phyloP scores from a whole-genome alignment of 2,329 filamentous ascomycete genomes.

The Cercospora zeae-maydis region DNA sequence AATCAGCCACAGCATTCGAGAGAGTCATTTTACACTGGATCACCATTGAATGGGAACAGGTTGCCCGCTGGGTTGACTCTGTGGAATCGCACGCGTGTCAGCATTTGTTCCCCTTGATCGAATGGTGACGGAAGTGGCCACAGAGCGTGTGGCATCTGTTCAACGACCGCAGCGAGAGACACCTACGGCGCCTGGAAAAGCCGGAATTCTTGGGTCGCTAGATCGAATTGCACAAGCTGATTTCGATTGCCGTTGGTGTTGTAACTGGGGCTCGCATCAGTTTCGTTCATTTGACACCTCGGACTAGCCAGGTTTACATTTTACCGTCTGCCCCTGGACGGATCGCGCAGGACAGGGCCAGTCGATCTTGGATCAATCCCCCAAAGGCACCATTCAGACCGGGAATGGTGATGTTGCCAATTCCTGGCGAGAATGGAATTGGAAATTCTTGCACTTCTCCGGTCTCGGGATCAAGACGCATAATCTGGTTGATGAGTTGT shows the following conservation, averaged over 20 bases:
- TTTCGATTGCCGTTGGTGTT: conserved; percentile 15
- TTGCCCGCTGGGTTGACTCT: conserved; percentile 23
- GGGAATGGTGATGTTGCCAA: conserved; percentile 14
- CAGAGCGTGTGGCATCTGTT: not conserved
- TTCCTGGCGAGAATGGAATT: conserved; percentile 14
- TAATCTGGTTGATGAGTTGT: conserved; percentile 11
- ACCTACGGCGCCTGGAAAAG: conserved; percentile 17
- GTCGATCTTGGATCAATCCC: conserved; percentile 14
- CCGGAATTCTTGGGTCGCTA: conserved; percentile 6
- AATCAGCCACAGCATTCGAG: too few species aligned
- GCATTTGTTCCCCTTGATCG: not conserved
- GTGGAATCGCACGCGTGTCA: not conserved
- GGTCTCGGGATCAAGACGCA: conserved; percentile 10
- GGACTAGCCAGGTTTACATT: not conserved
- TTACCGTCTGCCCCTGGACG: conserved; percentile 14
- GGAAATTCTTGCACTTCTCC: conserved; percentile 14
- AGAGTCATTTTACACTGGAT: too few species aligned
- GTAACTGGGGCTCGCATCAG: not conserved
- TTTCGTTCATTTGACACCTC: not conserved
- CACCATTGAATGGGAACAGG: conserved; percentile 24
- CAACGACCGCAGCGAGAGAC: not conserved
- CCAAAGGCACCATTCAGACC: conserved; percentile 10
- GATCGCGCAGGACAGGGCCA: conserved; percentile 15
- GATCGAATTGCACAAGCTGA: conserved; percentile 19
- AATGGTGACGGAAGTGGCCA: not conserved